Conservation (phyloP, 306 rosid genomes). For the Citrullus colocynthis region DNA sequence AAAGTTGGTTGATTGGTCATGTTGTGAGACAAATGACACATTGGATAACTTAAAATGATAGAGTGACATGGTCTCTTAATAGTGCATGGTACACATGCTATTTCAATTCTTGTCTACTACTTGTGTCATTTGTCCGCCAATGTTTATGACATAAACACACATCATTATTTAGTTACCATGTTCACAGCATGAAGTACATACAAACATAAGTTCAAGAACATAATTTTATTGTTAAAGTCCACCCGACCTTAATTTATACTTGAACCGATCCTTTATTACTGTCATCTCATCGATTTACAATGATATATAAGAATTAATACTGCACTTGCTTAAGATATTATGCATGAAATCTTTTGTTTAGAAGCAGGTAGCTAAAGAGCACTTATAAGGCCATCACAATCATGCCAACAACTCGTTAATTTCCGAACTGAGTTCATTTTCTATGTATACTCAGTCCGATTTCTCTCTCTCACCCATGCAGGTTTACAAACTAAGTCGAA, state of each 20-base stretch:
- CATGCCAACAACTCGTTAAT: background rate
- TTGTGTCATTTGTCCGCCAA: background rate
- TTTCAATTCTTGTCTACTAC: background rate
- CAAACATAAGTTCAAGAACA: background rate
- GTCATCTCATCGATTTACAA: background rate
- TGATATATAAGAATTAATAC: background rate
- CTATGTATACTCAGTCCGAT: background rate
- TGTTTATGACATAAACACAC: background rate
- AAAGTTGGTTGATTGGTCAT: background rate
- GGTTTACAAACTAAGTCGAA: conserved; percentile 76
- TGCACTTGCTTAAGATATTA: background rate
- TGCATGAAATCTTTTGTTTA: background rate
- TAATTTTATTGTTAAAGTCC: background rate
- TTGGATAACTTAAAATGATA: background rate
- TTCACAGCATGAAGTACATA: background rate
- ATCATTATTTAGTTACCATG: background rate
- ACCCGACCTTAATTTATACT: background rate
- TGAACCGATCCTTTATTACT: background rate
- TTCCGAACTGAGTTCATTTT: background rate
- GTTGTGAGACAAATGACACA: background rate
- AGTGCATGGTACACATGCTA: background rate
- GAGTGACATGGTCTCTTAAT: background rate
- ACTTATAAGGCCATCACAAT: background rate
- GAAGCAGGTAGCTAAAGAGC: background rate
- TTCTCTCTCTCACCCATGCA: conserved; percentile 13